Base-by-base conservation (phyloP, 805 yeast species). In the Saccharomycopsis vini region DNA sequence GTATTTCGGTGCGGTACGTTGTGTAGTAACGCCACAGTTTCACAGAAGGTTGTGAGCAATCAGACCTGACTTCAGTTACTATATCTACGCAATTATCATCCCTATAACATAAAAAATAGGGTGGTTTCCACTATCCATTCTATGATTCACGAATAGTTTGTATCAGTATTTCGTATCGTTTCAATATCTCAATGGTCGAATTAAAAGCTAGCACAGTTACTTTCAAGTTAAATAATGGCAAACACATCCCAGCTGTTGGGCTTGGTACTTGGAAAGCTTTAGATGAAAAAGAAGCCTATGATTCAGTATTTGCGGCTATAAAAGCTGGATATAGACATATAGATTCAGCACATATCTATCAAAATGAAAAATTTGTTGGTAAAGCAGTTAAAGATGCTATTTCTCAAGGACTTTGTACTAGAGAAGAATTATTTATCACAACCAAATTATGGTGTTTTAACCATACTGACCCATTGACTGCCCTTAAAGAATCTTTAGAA, bases 361-460 rank as follows among this genome's bases (percentile, higher is more conserved):
- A 78, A 51, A 79, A 79, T 58, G 84, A 79, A 58, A 70, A 73
- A 60, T 79, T 77, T 56, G 76, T 79, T 43, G 87, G 87, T 32
- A 67, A 73, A 44, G 87, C 84, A 49, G 63, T 77, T 52, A 68
- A 71, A 49, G 67, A 67, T 50, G 89, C 90, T 44, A 63, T 83
- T 52, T 71, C 64, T 37, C 87, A 81, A 44, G 87, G 87, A 2
- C 53, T 82, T 42, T 85, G 79, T 51, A 71, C 72, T 49, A 74
- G 92, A 62, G 82, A 79, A 50, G 95, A 88, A 36, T 63, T 87
- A 50, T 78, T 79, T 62, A 68, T 88, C 55, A 82, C 85, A 43
- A 81, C 95, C 45, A 87, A 87, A 68, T 36, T 36, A 16, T 36
- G 39, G 39, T 10, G 15, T 23, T 36, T 18, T 36, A n/a, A 36